Evolutionary conservation across 2,329 filamentous ascomycete genomes (phyloP).

Genomic region (Cercospora brassicicola): DNA sequence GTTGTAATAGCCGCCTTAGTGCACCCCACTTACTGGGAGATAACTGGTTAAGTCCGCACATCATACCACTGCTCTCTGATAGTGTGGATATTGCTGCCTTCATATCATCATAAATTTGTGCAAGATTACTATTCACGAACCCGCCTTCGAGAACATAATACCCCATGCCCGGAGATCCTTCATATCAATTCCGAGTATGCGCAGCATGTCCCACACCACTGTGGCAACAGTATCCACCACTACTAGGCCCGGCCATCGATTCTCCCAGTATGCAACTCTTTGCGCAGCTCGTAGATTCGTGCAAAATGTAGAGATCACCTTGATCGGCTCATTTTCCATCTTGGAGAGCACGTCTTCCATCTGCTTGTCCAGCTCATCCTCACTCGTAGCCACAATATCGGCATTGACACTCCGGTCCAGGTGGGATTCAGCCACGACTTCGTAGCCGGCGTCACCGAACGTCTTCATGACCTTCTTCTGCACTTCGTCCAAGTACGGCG

Average conservation of each 20-base stretch:
- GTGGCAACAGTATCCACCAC: slow-evolving; percentile 49
- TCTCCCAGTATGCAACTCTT: slow-evolving; percentile 44
- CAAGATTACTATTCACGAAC: not conserved
- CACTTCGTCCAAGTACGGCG: slow-evolving; percentile 47
- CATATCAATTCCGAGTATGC: slow-evolving; percentile 37
- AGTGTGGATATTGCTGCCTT: not conserved
- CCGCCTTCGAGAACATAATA: slow-evolving; percentile 34
- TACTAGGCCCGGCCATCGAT: slow-evolving; percentile 35
- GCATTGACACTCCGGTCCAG: slow-evolving; percentile 43
- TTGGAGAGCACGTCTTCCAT: slow-evolving; percentile 34
- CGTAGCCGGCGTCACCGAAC: slow-evolving; percentile 40
- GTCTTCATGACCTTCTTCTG: slow-evolving; percentile 42
- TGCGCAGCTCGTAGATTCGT: slow-evolving; percentile 48
- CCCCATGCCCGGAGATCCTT: slow-evolving; percentile 41
- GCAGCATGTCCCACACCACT: slow-evolving; percentile 47
- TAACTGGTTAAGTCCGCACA: not conserved
- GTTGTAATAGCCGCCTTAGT: not conserved
- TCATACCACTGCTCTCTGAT: not conserved
- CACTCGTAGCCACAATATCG: slow-evolving; percentile 41
- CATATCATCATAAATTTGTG: not conserved
- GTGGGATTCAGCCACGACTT: slow-evolving; percentile 40
- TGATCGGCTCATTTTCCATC: slow-evolving; percentile 30
- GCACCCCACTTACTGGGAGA: not conserved
- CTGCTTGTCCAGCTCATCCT: slow-evolving; percentile 35
- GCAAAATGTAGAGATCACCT: slow-evolving; percentile 46